A percentile compares a stretch with the other conserved stretches of the same genome.
These are phyloP conservation scores for Sapria himalayana DNA, from an alignment of 345 rosid species.

Conservation along the genomic window DNA sequence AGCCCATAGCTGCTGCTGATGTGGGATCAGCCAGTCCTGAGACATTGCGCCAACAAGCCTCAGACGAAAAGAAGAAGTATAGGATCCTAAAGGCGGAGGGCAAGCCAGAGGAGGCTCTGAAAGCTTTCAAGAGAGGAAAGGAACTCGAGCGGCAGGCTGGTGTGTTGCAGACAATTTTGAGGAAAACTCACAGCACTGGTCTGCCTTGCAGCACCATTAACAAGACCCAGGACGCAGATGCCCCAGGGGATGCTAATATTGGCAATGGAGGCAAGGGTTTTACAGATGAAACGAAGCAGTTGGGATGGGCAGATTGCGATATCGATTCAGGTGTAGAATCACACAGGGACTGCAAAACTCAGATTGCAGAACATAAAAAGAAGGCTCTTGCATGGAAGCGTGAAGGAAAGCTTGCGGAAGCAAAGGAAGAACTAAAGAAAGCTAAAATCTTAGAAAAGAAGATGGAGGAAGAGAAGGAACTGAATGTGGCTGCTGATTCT, in stretches of 20 bases:
- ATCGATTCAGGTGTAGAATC: conserved; percentile 12
- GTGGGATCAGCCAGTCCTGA: conserved; percentile 28
- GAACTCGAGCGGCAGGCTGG: conserved; percentile 85
- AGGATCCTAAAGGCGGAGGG: conserved; percentile 60
- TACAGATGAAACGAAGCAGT: conserved; percentile 42
- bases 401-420: conserved; percentile 86
- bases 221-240: conserved; percentile 23
- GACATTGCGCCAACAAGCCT: conserved; percentile 49
- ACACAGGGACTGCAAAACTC: conserved; percentile 28
- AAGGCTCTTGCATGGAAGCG: conserved; percentile 71
- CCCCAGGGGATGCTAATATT: conserved; percentile 16
- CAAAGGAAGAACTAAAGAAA: conserved; percentile 79
- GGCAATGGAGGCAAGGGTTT: conserved; percentile 37
- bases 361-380: conserved; percentile 48
- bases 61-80: conserved; percentile 52
- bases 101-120: conserved; percentile 67
- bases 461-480: conserved; percentile 68
- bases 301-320: conserved; percentile 76
- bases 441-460: conserved; percentile 78
- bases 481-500: conserved; percentile 59
- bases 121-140: conserved; percentile 80
- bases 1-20: no score
- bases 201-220: conserved; percentile 13
- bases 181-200: conserved; percentile 35
- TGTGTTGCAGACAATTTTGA: conserved; percentile 37